These are phyloP conservation scores for Podila horticola DNA, from an alignment of 192 early-diverging fungal genomes.

Conservation along the genomic window DNA sequence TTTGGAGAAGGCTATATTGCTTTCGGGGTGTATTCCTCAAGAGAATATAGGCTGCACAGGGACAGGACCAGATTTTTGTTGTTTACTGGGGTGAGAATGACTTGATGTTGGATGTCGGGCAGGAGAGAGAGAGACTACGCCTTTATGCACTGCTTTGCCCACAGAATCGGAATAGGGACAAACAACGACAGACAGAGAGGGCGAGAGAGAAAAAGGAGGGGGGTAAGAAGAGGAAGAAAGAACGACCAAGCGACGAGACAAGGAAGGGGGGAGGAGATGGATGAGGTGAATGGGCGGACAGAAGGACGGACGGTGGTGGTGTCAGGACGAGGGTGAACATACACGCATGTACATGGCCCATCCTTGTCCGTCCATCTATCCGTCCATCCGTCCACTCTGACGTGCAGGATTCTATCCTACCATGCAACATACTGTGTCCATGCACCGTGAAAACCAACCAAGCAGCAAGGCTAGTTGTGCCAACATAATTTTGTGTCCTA, in stretches of 20 bases:
- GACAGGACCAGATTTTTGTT: background rate
- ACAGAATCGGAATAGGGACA: background rate
- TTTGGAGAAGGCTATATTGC: no score
- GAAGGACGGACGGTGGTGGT: background rate
- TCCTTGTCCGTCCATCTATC: no score
- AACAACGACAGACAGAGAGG: background rate
- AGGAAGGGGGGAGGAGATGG: background rate
- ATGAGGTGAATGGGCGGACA: background rate
- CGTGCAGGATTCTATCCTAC: no score
- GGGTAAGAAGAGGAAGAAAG: background rate
- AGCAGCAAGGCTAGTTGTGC: no score
- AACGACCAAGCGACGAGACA: background rate
- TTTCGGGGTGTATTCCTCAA: slow-evolving; percentile 2
- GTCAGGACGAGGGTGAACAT: background rate
- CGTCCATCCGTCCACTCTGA: no score
- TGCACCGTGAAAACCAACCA: no score
- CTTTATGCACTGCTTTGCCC: background rate
- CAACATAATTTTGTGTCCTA: no score
- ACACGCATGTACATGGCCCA: background rate
- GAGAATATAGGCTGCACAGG: background rate
- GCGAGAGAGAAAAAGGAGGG: background rate
- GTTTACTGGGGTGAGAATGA: background rate
- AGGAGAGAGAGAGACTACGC: background rate
- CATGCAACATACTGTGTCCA: no score
- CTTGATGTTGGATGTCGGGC: background rate